Evolutionary conservation across 2,329 filamentous ascomycete genomes (phyloP).

Genomic region (Sordariomycetes sp.): DNA sequence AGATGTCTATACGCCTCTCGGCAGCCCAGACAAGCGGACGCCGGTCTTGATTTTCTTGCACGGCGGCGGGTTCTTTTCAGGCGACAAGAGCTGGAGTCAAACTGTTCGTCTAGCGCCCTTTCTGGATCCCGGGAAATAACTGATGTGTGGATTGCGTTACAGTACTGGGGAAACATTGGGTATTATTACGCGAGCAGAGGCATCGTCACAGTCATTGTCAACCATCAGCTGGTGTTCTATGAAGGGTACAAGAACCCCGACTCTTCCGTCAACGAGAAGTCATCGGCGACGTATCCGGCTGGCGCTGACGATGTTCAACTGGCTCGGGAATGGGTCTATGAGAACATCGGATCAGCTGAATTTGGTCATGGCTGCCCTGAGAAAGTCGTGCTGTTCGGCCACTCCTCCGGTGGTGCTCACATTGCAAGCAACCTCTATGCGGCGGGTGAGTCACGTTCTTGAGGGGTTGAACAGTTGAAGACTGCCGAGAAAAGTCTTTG

Average conservation of each 20-base stretch:
- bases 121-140: not conserved
- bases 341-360: constrained; percentile 4
- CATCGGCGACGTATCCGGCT: too few relatives aligned
- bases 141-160: not conserved
- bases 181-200: constrained; percentile 6
- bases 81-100: constrained; percentile 7
- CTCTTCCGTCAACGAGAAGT: too few relatives aligned
- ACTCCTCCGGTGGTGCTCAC: constrained; percentile 9
- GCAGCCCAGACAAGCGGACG: too few relatives aligned
- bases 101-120: constrained; percentile 2
- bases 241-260: too few relatives aligned
- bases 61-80: constrained; percentile 7
- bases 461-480: too few relatives aligned
- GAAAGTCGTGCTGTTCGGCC: constrained; percentile 8
- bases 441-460: constrained; percentile 6
- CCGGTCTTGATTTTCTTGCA: constrained; percentile 1
- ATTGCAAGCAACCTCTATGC: constrained; percentile 8
- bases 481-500: too few relatives aligned
- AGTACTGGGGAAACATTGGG: constrained; percentile 9
- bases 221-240: constrained; percentile 8
- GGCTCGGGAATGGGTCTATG: constrained; percentile 8
- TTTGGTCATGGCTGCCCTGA: constrained; percentile 6
- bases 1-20: too few relatives aligned
- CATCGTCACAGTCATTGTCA: constrained; percentile 6
- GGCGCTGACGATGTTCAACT: constrained; percentile 10